Percentiles rank a stretch among this genome's conserved stretches.
These are phyloP conservation scores for Nicotiana undulata DNA, from an alignment of 257 asterid genomes.

Conservation along the genomic window DNA sequence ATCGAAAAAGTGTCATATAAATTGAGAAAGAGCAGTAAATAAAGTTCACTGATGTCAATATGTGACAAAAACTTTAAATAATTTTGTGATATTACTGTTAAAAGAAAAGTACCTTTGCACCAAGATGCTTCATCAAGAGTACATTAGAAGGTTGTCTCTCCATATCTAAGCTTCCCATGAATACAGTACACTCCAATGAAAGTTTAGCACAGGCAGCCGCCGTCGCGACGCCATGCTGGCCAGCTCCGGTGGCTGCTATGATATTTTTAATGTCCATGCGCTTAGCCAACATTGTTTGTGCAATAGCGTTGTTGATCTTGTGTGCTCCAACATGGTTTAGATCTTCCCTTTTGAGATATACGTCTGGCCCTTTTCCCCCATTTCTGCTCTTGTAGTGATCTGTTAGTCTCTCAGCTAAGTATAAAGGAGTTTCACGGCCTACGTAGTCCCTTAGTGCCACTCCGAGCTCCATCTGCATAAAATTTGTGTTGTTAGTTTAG, in stretches of 20 bases:
- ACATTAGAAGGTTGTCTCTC: constrained; percentile 56
- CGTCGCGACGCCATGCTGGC: constrained; percentile 80
- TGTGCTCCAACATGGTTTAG: constrained; percentile 70
- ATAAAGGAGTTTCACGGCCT: constrained; percentile 79
- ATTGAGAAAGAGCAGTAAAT: too few relatives aligned
- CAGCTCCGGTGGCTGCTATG: constrained; percentile 72
- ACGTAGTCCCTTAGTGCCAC: constrained; percentile 49
- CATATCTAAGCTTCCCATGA: constrained; percentile 52
- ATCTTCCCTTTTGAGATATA: constrained; percentile 78
- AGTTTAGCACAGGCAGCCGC: constrained; percentile 77
- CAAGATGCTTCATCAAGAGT: constrained; percentile 51
- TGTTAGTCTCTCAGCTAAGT: constrained; percentile 58
- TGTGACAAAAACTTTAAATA: too few relatives aligned
- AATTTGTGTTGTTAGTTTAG: too few relatives aligned
- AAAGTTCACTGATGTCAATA: too few relatives aligned
- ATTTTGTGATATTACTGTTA: too few relatives aligned
- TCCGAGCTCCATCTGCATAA: constrained; percentile 39
- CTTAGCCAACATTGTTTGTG: constrained; percentile 79
- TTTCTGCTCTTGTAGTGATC: constrained; percentile 38
- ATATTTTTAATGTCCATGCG: constrained; percentile 45
- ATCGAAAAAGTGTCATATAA: too few relatives aligned
- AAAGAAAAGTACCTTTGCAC: constrained; percentile 42
- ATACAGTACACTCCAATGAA: constrained; percentile 41
- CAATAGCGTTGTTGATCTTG: constrained; percentile 83
- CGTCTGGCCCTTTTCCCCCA: constrained; percentile 52